A percentile compares a stretch with the other conserved stretches of the same genome.
Conservation (phyloP, 257 asterid genomes). For the Scutellaria baicalensis region DNA sequence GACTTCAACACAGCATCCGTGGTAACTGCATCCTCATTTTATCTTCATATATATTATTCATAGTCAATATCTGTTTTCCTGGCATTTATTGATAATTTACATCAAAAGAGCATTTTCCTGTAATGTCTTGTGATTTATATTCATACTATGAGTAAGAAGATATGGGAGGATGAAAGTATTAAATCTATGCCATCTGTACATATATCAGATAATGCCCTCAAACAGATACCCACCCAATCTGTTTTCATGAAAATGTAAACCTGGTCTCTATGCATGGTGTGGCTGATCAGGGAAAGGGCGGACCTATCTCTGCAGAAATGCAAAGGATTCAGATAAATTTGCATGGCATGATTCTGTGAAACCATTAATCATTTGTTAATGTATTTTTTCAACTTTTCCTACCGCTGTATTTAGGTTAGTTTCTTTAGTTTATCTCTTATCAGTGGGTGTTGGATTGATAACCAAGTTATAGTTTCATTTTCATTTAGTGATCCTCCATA, state of each 20-base stretch:
- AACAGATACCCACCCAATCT: neutral
- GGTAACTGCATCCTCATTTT: slow-evolving; percentile 38
- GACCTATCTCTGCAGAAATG: neutral
- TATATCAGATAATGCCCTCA: neutral
- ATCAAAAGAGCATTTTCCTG: neutral
- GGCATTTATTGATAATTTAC: neutral
- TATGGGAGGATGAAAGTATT: neutral
- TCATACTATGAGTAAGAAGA: neutral
- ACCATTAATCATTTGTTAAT: neutral
- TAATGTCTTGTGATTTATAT: neutral
- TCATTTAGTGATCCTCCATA: neutral
- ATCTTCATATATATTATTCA: slow-evolving; percentile 2
- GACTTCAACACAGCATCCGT: slow-evolving; percentile 43
- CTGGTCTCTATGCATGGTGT: neutral
- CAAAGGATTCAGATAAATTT: neutral
- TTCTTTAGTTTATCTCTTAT: too few species aligned
- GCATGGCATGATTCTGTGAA: neutral
- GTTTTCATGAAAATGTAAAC: neutral
- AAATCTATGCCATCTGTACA: neutral
- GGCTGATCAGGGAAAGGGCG: neutral
- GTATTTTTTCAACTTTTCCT: too few species aligned
- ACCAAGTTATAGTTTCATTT: neutral
- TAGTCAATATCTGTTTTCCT: neutral
- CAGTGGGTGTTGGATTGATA: neutral
- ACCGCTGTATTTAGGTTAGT: too few species aligned